phyloP scores from a whole-genome alignment of 2,329 filamentous ascomycete species.

The Epichloe typhina region DNA sequence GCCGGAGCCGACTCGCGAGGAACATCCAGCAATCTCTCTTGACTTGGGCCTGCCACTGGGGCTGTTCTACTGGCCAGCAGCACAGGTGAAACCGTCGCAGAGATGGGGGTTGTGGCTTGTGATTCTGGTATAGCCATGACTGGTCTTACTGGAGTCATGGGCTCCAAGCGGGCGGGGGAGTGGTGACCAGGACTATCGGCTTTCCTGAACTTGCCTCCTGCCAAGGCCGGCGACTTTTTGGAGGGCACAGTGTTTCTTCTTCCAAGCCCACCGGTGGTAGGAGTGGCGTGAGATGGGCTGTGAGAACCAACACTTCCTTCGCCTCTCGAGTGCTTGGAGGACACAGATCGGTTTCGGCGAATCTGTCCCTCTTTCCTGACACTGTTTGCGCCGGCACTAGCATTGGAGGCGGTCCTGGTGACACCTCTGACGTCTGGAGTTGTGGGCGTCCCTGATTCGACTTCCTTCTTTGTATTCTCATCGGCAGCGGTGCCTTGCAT shows the following conservation, averaged over 20 bases:
- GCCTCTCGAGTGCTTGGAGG: constrained; percentile 71
- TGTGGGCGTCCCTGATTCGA: constrained; percentile 54
- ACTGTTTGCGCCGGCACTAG: constrained; percentile 79
- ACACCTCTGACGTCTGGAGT: constrained; percentile 33
- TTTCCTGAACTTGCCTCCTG: constrained; percentile 51
- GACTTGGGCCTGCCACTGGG: constrained; percentile 29
- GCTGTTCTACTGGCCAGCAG: constrained; percentile 17
- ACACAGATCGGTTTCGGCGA: constrained; percentile 80
- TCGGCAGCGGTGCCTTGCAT: constrained; percentile 99
- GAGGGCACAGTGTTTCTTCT: constrained; percentile 88
- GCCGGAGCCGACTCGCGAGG: constrained; percentile 36
- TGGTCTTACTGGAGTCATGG: constrained; percentile 22
- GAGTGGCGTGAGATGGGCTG: constrained; percentile 41
- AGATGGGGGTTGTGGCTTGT: constrained; percentile 13
- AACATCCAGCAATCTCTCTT: constrained; percentile 33
- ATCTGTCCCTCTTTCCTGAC: constrained; percentile 68
- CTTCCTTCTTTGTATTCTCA: constrained; percentile 53
- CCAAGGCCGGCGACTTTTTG: constrained; percentile 66
- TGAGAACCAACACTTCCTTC: constrained; percentile 61
- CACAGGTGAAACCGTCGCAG: constrained; percentile 14
- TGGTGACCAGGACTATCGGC: constrained; percentile 17
- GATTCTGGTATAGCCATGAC: constrained; percentile 11
- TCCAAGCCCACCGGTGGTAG: constrained; percentile 41
- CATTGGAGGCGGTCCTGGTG: constrained; percentile 63
- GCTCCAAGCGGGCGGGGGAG: constrained; percentile 23